Base-by-base conservation (phyloP, 1,139 yeast species). In the Neolecta irregularis region DNA sequence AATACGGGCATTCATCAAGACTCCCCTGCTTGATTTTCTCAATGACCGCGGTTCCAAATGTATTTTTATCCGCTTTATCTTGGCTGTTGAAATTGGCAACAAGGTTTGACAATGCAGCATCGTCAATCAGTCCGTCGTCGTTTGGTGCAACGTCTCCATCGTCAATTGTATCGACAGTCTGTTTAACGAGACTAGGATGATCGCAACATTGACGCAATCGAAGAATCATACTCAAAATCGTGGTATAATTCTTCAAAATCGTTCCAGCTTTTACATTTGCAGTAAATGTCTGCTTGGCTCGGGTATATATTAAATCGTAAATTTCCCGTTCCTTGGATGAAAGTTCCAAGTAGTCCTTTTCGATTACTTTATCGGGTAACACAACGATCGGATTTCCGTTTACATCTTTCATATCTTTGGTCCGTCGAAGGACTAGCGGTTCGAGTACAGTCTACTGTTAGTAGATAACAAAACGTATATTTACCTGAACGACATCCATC, bases 161-260 rank as follows among this genome's bases (percentile, higher is more conserved):
- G 8, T 35, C 34, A 3, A 37, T 41, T 6, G 37, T 36, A 8
- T 31, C 41, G 8, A 37, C 33, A 26, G 33, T 48, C 30, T 40
- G 35, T 18, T 42, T 61, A 25, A 58, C 62, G 31, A 54, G 41
- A 2, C 56, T 60, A 9, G 77, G 67, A 52, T 88, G 95, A 50
- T 94, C 81, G 51, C 96, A 88, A 0, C 78, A 70, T 52, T 88
- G 96, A 38, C 96, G 64, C 30, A 88, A 61, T 38, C 96, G 63
- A 43, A 85, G 56, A 41, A 88, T 76, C 50, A 80, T 92, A 1
- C 91, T 76, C 44, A 88, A 59, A 44, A 88, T 80, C 30, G 79
- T 74, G 1, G 91, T 71, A 51, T 80, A 85, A 40, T 69, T 71
- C 43, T 70, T 74, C 48, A 79, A 55, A n/a, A 80, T 60, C 42